Percentiles rank a stretch among this genome's conserved stretches.
Evolutionary conservation across 1,284 basidiomycete species (phyloP).

Genomic region (Hemileia vastatrix): DNA sequence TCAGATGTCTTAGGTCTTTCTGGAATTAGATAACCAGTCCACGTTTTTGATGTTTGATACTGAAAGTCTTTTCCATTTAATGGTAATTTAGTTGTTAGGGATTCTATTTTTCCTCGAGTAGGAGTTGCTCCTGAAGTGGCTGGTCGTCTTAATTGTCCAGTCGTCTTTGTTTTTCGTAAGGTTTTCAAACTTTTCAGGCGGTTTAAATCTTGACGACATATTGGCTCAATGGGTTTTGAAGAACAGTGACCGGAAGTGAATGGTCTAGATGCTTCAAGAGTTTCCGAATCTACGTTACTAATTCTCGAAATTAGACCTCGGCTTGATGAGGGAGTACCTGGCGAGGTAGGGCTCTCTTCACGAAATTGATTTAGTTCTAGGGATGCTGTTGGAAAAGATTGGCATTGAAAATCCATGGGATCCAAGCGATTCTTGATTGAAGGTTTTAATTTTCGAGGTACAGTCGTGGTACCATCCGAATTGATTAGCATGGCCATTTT

Average conservation of each 20-base stretch:
- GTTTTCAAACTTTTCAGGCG: background rate
- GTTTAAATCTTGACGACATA: background rate
- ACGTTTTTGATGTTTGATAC: too few relatives aligned
- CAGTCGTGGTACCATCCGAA: slow-evolving; percentile 6
- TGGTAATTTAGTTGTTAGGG: too few relatives aligned
- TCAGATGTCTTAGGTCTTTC: slow-evolving; percentile 22
- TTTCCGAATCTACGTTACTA: slow-evolving; percentile 1
- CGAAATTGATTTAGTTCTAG: background rate
- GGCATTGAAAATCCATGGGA: slow-evolving; percentile 14
- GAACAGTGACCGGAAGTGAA: slow-evolving; percentile 17
- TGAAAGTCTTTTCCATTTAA: too few relatives aligned
- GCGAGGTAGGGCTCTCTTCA: slow-evolving; percentile 8
- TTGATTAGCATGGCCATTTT: slow-evolving; percentile 8
- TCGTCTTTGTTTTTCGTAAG: slow-evolving; percentile 17
- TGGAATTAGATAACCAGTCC: too few relatives aligned
- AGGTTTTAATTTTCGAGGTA: too few relatives aligned
- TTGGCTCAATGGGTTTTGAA: slow-evolving; percentile 6
- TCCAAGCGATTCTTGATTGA: too few relatives aligned
- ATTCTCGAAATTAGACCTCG: too few relatives aligned
- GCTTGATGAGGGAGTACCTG: slow-evolving; percentile 1
- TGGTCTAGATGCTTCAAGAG: slow-evolving; percentile 16
- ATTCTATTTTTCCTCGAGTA: too few relatives aligned
- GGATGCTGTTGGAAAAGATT: slow-evolving; percentile 1
- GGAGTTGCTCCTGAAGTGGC: slow-evolving; percentile 16
- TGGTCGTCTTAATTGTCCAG: slow-evolving; percentile 17